Evolutionary conservation across 257 asterid genomes (phyloP).

Genomic region (Plantago major): DNA sequence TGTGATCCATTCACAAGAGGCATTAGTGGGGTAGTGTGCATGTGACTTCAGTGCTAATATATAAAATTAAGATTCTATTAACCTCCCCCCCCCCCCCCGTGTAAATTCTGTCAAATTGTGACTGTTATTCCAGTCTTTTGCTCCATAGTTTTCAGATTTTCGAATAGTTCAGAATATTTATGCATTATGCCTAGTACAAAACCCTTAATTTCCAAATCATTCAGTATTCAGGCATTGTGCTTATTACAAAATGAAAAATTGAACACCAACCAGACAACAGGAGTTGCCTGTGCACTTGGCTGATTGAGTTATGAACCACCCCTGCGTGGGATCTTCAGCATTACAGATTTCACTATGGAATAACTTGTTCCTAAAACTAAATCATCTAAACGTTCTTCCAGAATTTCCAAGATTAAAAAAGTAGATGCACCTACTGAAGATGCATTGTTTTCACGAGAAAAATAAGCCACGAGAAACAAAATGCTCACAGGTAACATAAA

Average conservation of each 20-base stretch:
- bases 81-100: background rate
- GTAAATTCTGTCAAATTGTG: background rate
- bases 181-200: no score
- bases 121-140: background rate
- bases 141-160: background rate
- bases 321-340: conserved; percentile 10
- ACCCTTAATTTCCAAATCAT: no score
- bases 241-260: background rate
- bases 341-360: conserved; percentile 6
- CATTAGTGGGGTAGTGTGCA: conserved; percentile 39
- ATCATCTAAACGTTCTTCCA: background rate
- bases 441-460: background rate
- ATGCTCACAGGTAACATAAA: background rate
- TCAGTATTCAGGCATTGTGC: no score
- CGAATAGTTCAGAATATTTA: no score
- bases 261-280: conserved; percentile 12
- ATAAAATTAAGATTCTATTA: background rate
- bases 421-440: conserved; percentile 5
- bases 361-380: background rate
- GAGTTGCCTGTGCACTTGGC: conserved; percentile 10
- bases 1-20: conserved; percentile 55
- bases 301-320: conserved; percentile 17
- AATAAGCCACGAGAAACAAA: background rate
- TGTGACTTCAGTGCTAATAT: conserved; percentile 17
- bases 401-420: background rate